Base-by-base conservation (phyloP, 306 rosid species). In the Clitoria ternatea region DNA sequence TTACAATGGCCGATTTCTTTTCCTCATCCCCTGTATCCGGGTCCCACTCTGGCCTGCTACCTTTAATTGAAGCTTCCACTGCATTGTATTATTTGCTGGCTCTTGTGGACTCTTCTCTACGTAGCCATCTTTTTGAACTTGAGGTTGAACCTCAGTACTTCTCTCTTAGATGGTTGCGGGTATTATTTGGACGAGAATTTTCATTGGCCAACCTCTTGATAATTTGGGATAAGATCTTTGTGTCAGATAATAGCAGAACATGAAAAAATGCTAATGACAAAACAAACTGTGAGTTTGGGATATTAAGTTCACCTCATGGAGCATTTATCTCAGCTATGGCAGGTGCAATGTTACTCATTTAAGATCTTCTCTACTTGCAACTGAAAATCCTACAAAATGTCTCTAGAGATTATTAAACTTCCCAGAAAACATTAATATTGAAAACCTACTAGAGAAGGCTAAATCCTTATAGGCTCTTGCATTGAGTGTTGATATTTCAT, bases 91-190 rank as follows among this genome's bases (percentile, higher is more conserved):
- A 89, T 80, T 72, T 95, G 83, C 81, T 95, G 61, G 86, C 87
- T 62, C 85, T 79, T 29, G 97, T 84, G 54, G 99, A 95, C 77
- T 86, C 88, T 10, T 89, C 96, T 68, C 84, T 95, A 8, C 92
- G 89, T 71, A 83, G 92, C 85, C 99, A 95, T 84, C 96, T 95
- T 39, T 83, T 91, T 42, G 96, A 95, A 57, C 96, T 95, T 35
- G 96, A 88, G 70, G 96, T 95, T 35, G 99, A 95, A 81, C 99
- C 99, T 2, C 99, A 95, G 79, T 95, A 95, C 81, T 95, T 95
- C 55, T 89, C 96, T 33, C 97, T 95, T 33, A 89, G 99, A 54
- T 95, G 99, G 99, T 81, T 95, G 82, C 78, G 99, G 62, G 97
- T 95, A 74, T 75, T 91, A 70, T 95, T 89, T 76, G 97, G 97